These are phyloP conservation scores for Pichia cactophila DNA, from an alignment of 1,139 yeast genomes.

Conservation along the genomic window DNA sequence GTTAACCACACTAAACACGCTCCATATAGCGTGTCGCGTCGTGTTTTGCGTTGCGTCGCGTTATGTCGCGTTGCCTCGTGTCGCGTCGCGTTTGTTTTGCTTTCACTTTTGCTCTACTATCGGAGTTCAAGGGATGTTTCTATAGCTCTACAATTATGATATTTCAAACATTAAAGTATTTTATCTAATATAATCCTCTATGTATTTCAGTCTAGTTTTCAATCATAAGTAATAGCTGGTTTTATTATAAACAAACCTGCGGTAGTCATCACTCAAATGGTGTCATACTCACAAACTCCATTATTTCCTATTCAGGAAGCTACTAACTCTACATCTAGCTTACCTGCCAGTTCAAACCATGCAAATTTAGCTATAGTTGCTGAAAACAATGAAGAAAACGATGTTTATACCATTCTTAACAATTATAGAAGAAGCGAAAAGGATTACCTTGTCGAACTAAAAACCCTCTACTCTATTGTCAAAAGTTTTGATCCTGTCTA, in stretches of 20 bases:
- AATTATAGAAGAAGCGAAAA: slow-evolving; percentile 15
- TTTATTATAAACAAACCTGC: no score
- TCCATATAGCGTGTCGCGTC: background rate
- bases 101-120: background rate
- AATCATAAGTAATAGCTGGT: no score
- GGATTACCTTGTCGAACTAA: slow-evolving; percentile 17
- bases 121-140: background rate
- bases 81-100: slow-evolving; percentile 1
- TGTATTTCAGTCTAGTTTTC: no score
- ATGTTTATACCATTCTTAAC: background rate
- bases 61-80: background rate
- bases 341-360: slow-evolving; percentile 1
- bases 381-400: background rate
- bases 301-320: slow-evolving; percentile 20
- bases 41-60: background rate
- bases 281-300: slow-evolving; percentile 12
- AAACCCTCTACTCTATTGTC: slow-evolving; percentile 15
- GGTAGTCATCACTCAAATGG: background rate
- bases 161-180: no score
- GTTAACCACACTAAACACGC: background rate
- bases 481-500: slow-evolving; percentile 23
- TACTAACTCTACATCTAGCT: slow-evolving; percentile 10
- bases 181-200: no score
- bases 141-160: no score
- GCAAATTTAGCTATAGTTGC: background rate